Base-by-base conservation (phyloP, 2,329 filamentous ascomycete genomes). In the Pyrenophora teres region DNA sequence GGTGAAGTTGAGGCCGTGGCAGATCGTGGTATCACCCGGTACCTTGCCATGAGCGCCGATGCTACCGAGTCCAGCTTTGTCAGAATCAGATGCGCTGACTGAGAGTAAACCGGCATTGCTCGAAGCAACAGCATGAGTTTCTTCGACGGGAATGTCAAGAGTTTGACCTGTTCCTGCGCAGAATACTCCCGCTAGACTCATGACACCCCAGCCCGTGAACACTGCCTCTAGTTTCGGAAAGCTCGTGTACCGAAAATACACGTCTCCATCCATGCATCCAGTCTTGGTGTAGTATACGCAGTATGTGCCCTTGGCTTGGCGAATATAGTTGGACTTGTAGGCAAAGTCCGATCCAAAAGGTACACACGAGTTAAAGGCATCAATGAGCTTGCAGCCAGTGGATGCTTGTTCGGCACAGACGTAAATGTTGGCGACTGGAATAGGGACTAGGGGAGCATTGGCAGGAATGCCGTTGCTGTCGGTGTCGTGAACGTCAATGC, bases 221-320 rank as follows among this genome's bases (percentile, higher is more conserved):
- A 8, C 9, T 4, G 33, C 43, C 9, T 39, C 36, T n/a, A 39
- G 23, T 2, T 7, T 19, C 4, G 43, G 36, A 6, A 21, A 15
- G 15, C 25, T 21, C 12, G 23, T 21, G 10, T 46, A 32, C 18
- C 36, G 3, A 8, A 39, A 46, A 9, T 39, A 39, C 9, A 32
- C 9, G 12, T 39, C 43, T 25, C 31, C 21, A 12, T 42, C 38
- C 31, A 21, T 30, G 32, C 46, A 48, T 1, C 46, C 46, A 8
- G 46, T 13, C 16, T 41, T 36, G 16, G n/a, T 48, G 38, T 42
- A 48, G 39, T 48, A 48, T 10, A 15, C 21, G 32, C 46, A 48
- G 4, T 21, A 30, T 6, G 38, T 13, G 9, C 38, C 46, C 12
- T 41, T 41, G 5, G 38, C 23, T 23, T 48, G 46, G 16, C 13